These are phyloP conservation scores for Colletotrichum lindemuthianum DNA, from an alignment of 2,329 filamentous ascomycete genomes.

Conservation along the genomic window DNA sequence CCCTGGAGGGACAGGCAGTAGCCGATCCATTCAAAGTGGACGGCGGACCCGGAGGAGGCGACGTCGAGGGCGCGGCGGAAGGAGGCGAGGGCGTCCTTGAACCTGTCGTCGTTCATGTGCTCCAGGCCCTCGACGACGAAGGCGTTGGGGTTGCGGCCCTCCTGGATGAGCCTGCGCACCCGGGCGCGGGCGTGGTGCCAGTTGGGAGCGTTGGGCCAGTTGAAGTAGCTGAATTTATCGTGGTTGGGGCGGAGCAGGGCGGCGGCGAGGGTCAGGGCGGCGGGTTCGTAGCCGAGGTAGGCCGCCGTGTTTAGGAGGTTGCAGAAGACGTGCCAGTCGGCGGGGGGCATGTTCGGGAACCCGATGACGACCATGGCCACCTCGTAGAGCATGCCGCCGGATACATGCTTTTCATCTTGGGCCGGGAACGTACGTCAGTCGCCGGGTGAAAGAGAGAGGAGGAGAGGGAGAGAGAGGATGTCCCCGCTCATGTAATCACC, in stretches of 20 bases:
- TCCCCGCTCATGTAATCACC: background rate
- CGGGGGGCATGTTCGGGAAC: background rate
- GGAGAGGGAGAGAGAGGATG: background rate
- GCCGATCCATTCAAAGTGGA: slow-evolving; percentile 32
- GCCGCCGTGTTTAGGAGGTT: slow-evolving; percentile 46
- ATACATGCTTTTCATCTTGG: slow-evolving; percentile 1
- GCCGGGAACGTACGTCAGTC: too few relatives aligned
- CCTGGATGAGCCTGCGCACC: slow-evolving; percentile 44
- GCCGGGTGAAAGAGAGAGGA: background rate
- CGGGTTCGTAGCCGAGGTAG: slow-evolving; percentile 42
- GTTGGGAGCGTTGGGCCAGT: slow-evolving; percentile 33
- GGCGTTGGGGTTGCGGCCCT: slow-evolving; percentile 47
- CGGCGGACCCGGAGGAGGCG: background rate
- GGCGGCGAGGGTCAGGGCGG: slow-evolving; percentile 41
- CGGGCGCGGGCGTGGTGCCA: slow-evolving; percentile 40
- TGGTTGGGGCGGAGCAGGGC: background rate
- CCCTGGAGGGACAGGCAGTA: slow-evolving; percentile 3
- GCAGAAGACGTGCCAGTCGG: background rate
- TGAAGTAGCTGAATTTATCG: slow-evolving; percentile 29
- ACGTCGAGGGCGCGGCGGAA: slow-evolving; percentile 16
- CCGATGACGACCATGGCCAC: background rate
- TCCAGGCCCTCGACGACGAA: slow-evolving; percentile 44
- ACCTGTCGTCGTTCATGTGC: background rate
- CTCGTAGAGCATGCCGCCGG: slow-evolving; percentile 13
- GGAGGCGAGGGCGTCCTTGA: slow-evolving; percentile 5